phyloP scores from a whole-genome alignment of 306 rosid species.

The Dryas drummondii region DNA sequence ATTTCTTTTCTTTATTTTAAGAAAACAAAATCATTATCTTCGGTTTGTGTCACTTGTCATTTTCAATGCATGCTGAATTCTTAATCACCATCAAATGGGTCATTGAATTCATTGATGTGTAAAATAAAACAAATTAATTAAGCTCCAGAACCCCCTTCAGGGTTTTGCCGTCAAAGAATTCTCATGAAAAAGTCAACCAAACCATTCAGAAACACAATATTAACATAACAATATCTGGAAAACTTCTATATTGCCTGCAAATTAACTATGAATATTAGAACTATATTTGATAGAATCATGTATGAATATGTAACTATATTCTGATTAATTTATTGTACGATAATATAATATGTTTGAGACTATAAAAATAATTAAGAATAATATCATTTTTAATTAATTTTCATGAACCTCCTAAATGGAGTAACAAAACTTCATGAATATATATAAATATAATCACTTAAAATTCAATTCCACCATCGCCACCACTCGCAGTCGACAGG shows the following conservation, averaged over 20 bases:
- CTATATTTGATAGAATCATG: too few species aligned
- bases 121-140: not conserved
- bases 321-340: too few species aligned
- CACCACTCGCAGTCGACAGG: not conserved
- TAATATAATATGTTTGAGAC: not conserved
- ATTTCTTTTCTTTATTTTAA: not conserved
- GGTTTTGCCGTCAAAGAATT: constrained; percentile 8
- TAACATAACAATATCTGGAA: too few species aligned
- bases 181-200: too few species aligned
- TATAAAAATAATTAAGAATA: not conserved
- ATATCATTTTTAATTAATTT: not conserved
- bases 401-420: not conserved
- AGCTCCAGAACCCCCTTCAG: not conserved
- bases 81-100: constrained; percentile 4
- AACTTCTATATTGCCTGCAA: too few species aligned
- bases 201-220: too few species aligned
- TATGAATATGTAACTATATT: too few species aligned
- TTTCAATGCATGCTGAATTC: not conserved
- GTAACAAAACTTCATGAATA: not conserved
- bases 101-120: not conserved
- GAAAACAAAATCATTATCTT: not conserved
- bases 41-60: not conserved
- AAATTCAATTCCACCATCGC: constrained; percentile 1
- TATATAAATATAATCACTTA: not conserved
- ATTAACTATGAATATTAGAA: too few species aligned